phyloP scores from a whole-genome alignment of 305 asterid genomes.

The Fraxinus velutina region DNA sequence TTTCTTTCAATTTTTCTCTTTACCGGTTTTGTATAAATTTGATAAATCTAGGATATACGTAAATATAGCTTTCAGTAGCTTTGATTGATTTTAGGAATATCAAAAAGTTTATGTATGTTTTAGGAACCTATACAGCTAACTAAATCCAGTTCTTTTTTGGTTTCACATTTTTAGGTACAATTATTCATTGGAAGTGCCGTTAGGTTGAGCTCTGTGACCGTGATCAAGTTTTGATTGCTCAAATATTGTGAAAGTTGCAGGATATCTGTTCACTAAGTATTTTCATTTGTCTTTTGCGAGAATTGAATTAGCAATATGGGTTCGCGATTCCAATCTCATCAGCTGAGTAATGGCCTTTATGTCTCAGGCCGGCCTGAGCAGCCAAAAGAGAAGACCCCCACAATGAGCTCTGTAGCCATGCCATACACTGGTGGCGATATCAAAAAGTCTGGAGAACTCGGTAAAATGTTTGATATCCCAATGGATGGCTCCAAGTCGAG shows the following conservation, averaged over 20 bases:
- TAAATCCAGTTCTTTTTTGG: not conserved
- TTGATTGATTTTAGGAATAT: not conserved
- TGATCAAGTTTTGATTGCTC: not conserved
- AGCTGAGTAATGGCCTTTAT: constrained; percentile 69
- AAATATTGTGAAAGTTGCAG: constrained; percentile 7
- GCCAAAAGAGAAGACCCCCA: constrained; percentile 63
- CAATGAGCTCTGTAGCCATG: constrained; percentile 70
- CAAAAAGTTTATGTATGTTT: not conserved
- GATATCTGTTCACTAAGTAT: not conserved
- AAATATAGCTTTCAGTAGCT: not conserved
- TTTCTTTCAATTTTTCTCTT: not conserved
- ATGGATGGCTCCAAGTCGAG: constrained; percentile 54
- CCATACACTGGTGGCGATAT: constrained; percentile 86
- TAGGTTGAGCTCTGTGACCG: constrained; percentile 20
- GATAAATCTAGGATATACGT: not conserved
- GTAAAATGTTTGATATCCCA: constrained; percentile 72
- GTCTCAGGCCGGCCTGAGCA: constrained; percentile 81
- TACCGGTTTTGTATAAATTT: not conserved
- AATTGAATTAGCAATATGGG: constrained; percentile 44
- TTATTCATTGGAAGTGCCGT: constrained; percentile 13
- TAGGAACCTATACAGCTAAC: not conserved
- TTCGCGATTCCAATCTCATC: constrained; percentile 75
- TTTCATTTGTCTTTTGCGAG: constrained; percentile 24
- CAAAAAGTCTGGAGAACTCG: constrained; percentile 70
- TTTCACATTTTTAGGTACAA: constrained; percentile 29